Conservation (phyloP, 2,329 filamentous ascomycete genomes). For the Colletotrichum noveboracense region DNA sequence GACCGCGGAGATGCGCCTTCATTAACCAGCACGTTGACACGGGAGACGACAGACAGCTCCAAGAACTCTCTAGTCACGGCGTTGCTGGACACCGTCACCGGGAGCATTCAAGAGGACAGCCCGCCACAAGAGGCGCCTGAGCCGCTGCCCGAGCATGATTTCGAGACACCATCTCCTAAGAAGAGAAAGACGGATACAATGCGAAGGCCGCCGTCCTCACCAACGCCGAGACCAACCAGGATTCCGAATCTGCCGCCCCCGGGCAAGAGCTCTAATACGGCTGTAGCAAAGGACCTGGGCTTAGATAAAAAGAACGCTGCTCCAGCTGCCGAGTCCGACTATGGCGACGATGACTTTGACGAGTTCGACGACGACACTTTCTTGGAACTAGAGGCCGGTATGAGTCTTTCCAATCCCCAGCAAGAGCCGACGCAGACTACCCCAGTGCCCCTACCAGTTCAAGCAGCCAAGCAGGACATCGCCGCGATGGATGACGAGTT, state of each 20-base stretch:
- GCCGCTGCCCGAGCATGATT: neutral
- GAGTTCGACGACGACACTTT: constrained; percentile 65
- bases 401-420: constrained; percentile 32
- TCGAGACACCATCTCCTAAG: constrained; percentile 49
- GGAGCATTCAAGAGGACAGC: constrained; percentile 53
- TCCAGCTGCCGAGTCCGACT: constrained; percentile 47
- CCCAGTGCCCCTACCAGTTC: neutral
- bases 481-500: constrained; percentile 61
- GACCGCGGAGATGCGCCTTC: constrained; percentile 49
- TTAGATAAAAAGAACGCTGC: neutral
- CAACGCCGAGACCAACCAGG: constrained; percentile 11
- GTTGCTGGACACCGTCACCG: constrained; percentile 68
- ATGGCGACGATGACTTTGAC: constrained; percentile 62
- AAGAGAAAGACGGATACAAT: constrained; percentile 32
- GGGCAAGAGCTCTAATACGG: neutral
- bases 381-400: constrained; percentile 55
- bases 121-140: constrained; percentile 33
- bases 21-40: constrained; percentile 35
- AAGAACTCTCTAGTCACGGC: constrained; percentile 65
- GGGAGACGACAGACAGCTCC: constrained; percentile 53
- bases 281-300: neutral
- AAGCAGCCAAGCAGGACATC: neutral
- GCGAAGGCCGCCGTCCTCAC: constrained; percentile 20
- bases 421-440: neutral
- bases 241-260: neutral